Base-by-base conservation (phyloP, 2,329 filamentous ascomycete genomes). In the Microthyrium microscopicum region DNA sequence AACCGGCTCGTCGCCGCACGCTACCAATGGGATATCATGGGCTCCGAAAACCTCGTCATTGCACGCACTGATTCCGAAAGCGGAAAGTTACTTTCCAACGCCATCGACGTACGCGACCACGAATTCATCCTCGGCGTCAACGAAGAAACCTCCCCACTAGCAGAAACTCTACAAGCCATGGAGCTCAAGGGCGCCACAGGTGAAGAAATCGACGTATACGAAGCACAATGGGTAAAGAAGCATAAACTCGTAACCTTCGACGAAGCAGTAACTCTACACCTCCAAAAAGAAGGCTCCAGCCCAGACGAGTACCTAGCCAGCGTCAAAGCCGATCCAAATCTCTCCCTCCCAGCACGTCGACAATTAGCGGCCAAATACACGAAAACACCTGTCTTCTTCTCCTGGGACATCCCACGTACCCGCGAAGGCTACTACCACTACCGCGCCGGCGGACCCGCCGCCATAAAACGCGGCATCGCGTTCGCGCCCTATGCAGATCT, bases 11-110 rank as follows among this genome's bases (percentile, higher is more conserved):
- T 84, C 15, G 85, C 89, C 2, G 76, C 87, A 3, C 76, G 89
- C 39, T 94, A 93, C 61, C 89, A 98, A 51, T 98, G 87, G 87
- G 89, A 98, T 49, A 67, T 94, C 45, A 95, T 98, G 87, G 89
- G 87, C 29, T 76, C 73, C 33, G 89, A 98, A 60, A 95, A 92
- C 53, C 67, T 95, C 4, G 73, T 95, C 26, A 89, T 98, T 50
- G 89, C 89, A 3, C 76, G 89, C 37, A 95, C 89, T 2, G 89
- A 98, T 55, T 91, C 84, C 1, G 89, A 95, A 57, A 92, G 82
- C 40, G 89, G 87, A 29, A 85, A 77, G 52, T 68, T 98, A 16
- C 66, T 98, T 35, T 91, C 79, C 38, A 92, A 79, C 39, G 82
- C 84, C 11, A 79, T 98, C 41, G 89, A 98, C 50, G 77, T 84